Evolutionary conservation across 1,284 basidiomycete species (phyloP), one percentile per base, ranked within the genome.

Genomic region (Pisolithus thermaeus): DNA sequence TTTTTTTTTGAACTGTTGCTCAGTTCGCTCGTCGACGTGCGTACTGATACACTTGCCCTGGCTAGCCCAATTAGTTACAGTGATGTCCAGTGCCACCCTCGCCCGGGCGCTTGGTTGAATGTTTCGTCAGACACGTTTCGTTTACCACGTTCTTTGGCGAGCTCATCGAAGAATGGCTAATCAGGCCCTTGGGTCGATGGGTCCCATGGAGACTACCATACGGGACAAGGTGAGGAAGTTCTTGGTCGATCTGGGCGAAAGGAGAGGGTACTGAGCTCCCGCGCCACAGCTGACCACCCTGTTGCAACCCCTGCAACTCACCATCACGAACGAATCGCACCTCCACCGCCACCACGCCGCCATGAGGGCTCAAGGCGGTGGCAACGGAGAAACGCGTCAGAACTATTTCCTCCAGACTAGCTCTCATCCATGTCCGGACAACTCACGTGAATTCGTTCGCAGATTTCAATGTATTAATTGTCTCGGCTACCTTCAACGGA

Each of bases 401-500:
- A 78, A 40, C 56, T 46, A 53, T 56, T 52, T 49, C 59, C 58
- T 53, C 52, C 12, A 50, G 54, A 48, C 38, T 51, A 53, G 50
- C 54, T 52, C 49, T 49, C 40, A 50, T 28, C 48, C 46, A 25
- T 27, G 22, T 35, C 9, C 60, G 63, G 61, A 66, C 60, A 51
- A 62, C 56, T 41, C 58, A 46, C 59, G 59, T 59, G 58, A 47
- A 53, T 40, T 39, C 49, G 30, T 38, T 41, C 53, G 49, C 61
- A 91, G 88, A 91, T 73, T 91, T 91, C 63, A 77, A 83, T 12
- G 70, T 91, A 45, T 73, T 80, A 58, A 73, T 90, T 47, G 80
- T 87, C 50, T 89, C 89, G 50, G 77, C 83, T 55, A 70, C 64
- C 23, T 91, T 91, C 69, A 70, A 75, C 54, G 84, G 83, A 55